A percentile compares a stretch with the other conserved stretches of the same genome.
Evolutionary conservation across 345 rosid genomes (phyloP).

Genomic region (Alliaria petiolata): DNA sequence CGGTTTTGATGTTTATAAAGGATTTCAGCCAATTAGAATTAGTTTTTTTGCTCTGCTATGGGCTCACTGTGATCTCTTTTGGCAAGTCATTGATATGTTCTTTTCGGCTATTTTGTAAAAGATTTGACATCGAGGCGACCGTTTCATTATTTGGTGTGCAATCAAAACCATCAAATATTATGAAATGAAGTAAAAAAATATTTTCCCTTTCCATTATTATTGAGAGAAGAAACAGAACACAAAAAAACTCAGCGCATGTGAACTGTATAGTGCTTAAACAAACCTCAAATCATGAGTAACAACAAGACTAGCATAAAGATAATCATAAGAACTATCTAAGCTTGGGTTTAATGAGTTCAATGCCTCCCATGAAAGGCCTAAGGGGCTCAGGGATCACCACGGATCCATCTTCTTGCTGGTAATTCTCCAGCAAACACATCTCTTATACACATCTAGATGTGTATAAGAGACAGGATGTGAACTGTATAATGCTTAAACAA

Average conservation of each 20-base stretch:
- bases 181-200: not conserved
- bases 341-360: conserved; percentile 59
- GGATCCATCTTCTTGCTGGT: conserved; percentile 92
- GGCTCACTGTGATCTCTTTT: not conserved
- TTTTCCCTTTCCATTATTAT: not conserved
- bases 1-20: not conserved
- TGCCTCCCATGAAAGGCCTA: conserved; percentile 87
- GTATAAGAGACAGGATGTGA: too few species aligned
- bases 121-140: not conserved
- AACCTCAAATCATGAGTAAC: not conserved
- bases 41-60: not conserved
- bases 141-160: not conserved
- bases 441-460: too few species aligned
- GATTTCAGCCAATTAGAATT: not conserved
- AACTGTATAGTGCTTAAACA: not conserved
- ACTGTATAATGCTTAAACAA: not conserved
- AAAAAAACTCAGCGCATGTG: conserved; percentile 6
- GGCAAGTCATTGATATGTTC: too few species aligned
- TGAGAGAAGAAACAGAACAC: not conserved
- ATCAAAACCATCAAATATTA: not conserved
- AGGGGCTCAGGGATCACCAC: conserved; percentile 68
- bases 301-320: not conserved
- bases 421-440: conserved; percentile 82
- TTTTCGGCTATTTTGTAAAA: conserved; percentile 5
- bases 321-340: conserved; percentile 13